Evolutionary conservation across 192 early-diverging fungal genomes (phyloP), one percentile per base, ranked within the genome.

Genomic region (Jimgerdemannia lactiflua): DNA sequence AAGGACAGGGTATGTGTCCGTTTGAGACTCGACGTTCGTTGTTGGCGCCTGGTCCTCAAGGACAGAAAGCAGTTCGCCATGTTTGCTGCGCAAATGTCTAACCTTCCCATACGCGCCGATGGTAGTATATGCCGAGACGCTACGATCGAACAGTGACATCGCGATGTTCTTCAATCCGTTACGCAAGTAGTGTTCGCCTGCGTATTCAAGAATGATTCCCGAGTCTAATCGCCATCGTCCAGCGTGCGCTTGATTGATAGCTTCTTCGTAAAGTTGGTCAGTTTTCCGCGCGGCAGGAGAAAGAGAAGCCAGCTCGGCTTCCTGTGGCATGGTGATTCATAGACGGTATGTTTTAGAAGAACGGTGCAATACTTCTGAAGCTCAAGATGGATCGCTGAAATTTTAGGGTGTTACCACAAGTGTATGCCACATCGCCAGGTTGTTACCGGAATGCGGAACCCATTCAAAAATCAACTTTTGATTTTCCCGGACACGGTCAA

Each of bases 61-160:
- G 4, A 76, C 54, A 73, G 11, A 64, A 29, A 73, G 43, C 17
- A 80, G 7, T 4, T 42, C 10, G 42, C 39, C 44, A 67, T 74
- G 74, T 44, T 80, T 76, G 3, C 49, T 41, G 0, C 17, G 49
- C 19, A 80, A 63, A 17, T 80, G 79, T 11, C 71, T 43, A 4
- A 75, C 79, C 67, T 80, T 80, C 19, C 79, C 79, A 71, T 80
- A 80, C 3, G 79, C 70, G 3, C 75, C 75, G 67, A 71, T 70
- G 7, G 68, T 42, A 18, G 69, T 68, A 39, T 80, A 80, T 0
- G 71, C 65, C 17, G 73, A 64, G 3, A 80, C 71, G 0, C 75
- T 76, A 67, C 10, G 41, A 43, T 9, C 3, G 71, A 63, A 63
- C 3, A 80, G 9, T 17, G 71, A 69, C 64, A 75, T 66, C 18